These are phyloP conservation scores for Xylaria grammica DNA, from an alignment of 495 filamentous ascomycete species.

Conservation along the genomic window DNA sequence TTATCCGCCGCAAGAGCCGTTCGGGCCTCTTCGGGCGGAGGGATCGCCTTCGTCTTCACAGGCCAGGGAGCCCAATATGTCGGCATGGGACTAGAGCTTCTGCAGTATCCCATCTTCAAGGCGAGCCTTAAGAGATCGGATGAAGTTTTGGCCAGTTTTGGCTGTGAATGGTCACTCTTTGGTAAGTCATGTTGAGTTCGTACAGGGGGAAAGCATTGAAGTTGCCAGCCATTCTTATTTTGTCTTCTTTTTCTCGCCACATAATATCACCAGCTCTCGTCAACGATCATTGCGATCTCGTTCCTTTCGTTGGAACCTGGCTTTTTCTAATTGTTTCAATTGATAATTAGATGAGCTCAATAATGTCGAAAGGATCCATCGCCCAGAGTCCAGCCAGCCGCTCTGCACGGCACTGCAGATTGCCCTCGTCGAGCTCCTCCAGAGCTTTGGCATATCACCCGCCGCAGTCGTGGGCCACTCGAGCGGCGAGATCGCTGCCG, in stretches of 20 bases:
- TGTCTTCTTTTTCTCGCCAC: too few species aligned
- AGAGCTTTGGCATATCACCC: conserved; percentile 50
- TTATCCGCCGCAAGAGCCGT: conserved; percentile 20
- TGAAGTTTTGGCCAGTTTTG: conserved; percentile 27
- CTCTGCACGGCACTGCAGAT: conserved; percentile 51
- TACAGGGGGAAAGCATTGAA: too few species aligned
- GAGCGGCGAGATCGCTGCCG: conserved; percentile 59
- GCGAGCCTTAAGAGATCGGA: conserved; percentile 31
- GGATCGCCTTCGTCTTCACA: conserved; percentile 44
- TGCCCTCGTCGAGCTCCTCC: conserved; percentile 56
- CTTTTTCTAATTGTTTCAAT: too few species aligned
- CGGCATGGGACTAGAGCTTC: conserved; percentile 54
- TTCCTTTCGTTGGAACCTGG: too few species aligned
- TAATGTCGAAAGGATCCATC: conserved; percentile 41
- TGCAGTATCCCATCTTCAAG: conserved; percentile 34
- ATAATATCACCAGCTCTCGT: too few species aligned
- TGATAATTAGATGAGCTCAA: too few species aligned
- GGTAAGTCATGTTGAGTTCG: too few species aligned
- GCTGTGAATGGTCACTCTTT: conserved; percentile 40
- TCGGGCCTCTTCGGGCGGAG: conserved; percentile 18
- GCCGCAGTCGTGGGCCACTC: conserved; percentile 60
- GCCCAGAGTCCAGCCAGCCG: conserved; percentile 43
- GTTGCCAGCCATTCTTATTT: too few species aligned
- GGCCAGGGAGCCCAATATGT: conserved; percentile 54
- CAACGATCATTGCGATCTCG: too few species aligned